Evolutionary conservation across 495 filamentous ascomycete species (phyloP).

Genomic region (Pseudoneurospora amorphoporcata): DNA sequence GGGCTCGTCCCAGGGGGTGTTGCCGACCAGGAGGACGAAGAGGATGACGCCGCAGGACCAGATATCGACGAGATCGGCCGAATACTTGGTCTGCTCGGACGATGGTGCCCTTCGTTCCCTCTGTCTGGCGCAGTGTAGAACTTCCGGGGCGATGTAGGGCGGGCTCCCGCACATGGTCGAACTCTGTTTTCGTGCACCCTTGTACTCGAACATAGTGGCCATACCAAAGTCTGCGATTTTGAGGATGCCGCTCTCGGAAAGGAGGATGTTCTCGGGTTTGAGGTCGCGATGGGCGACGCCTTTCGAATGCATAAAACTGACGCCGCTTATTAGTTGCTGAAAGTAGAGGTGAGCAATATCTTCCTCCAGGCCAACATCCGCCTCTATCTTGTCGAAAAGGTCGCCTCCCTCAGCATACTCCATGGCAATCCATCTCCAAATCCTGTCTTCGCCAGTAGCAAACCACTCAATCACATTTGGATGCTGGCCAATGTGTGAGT

Average conservation of each 20-base stretch:
- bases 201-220: conserved; percentile 84
- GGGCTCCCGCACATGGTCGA: conserved; percentile 90
- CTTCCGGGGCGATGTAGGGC: conserved; percentile 94
- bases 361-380: conserved; percentile 82
- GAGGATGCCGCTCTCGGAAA: conserved; percentile 72
- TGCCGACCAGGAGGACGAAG: conserved; percentile 89
- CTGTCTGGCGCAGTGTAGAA: conserved; percentile 43
- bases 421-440: conserved; percentile 99
- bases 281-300: conserved; percentile 83
- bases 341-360: conserved; percentile 97
- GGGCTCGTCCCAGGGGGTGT: conserved; percentile 97
- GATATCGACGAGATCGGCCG: conserved; percentile 77
- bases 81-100: conserved; percentile 56
- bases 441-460: conserved; percentile 68
- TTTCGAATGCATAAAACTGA: conserved; percentile 91
- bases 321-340: conserved; percentile 76
- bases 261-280: conserved; percentile 82
- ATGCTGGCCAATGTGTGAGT: conserved; percentile 78
- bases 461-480: conserved; percentile 90
- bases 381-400: conserved; percentile 98
- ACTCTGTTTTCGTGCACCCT: conserved; percentile 67
- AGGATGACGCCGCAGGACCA: conserved; percentile 97
- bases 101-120: conserved; percentile 26
- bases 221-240: conserved; percentile 98
- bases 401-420: conserved; percentile 93